A percentile compares a stretch with the other conserved stretches of the same genome.
Evolutionary conservation across 202 grass and related monocot species (phyloP).

Genomic region (Bolboschoenoplectus hybrid): DNA sequence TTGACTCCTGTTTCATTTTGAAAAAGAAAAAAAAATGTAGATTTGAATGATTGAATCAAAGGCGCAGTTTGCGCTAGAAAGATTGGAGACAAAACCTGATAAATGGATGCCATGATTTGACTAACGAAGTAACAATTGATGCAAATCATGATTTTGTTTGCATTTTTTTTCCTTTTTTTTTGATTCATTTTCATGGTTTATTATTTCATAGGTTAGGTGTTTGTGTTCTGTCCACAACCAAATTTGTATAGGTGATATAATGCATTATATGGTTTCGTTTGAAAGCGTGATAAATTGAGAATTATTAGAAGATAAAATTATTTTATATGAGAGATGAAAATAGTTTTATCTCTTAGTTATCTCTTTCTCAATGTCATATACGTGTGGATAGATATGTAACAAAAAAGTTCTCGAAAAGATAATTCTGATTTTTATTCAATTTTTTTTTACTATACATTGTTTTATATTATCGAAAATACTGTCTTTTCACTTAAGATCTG

Average conservation of each 20-base stretch:
- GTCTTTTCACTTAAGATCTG: too few species aligned
- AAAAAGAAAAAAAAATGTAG: not conserved
- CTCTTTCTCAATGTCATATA: too few species aligned
- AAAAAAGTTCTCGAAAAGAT: too few species aligned
- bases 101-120: not conserved
- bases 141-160: not conserved
- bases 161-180: not conserved
- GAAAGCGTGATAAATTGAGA: too few species aligned
- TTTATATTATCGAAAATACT: too few species aligned
- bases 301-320: too few species aligned
- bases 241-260: not conserved
- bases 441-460: too few species aligned
- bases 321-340: too few species aligned
- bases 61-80: constrained; percentile 28
- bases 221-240: not conserved
- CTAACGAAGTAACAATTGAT: not conserved
- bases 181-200: not conserved
- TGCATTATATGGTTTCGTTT: not conserved
- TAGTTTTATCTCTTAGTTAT: too few species aligned
- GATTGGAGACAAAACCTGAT: not conserved
- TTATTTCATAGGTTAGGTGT: not conserved
- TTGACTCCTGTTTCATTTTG: not conserved
- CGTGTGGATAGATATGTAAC: too few species aligned
- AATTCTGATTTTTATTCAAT: too few species aligned
- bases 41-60: constrained; percentile 22